Evolutionary conservation across 148 eudicot genomes (phyloP), one percentile per base, ranked within the genome.

Genomic region (Agrostemma githago): DNA sequence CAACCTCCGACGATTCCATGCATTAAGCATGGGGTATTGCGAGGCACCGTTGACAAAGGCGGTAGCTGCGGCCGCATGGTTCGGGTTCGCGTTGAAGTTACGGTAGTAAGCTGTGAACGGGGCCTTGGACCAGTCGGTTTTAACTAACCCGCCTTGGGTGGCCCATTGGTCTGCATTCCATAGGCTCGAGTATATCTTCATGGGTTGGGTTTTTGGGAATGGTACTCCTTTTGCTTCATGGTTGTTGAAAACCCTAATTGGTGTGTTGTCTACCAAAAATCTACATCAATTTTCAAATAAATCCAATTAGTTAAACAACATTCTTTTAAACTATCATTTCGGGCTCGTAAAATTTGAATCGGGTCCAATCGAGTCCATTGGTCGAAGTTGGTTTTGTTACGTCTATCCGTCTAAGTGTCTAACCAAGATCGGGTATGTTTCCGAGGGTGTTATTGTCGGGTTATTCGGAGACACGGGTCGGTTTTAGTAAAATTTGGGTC

Each of bases 91-190:
- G 8, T 82, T 83, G 78, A 86, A 86, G 75, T 78, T 78, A 8
- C 82, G 69, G 83, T 83, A 86, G 77, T 84, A 83, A 1, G 89
- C 89, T 0, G 81, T 80, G 72, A 86, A 86, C 2, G 89, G 89
- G 3, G 89, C 85, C 74, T 82, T 83, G 0, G 85, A 34, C 91
- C 91, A 88, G 12, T 88, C 88, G 4, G 90, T 85, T 78, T 88
- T 88, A 8, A 88, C 79, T 6, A 81, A 66, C 1, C 91, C 91
- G 0, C 91, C 91, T 82, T 85, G 85, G 2, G 91, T 88, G 16
- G 91, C 91, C 90, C 91, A 88, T 65, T 88, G 88, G 70, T 88
- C 88, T 1, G 91, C 91, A 6, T 85, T 88, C 91, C 91, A 88
- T 2, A 88, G 78, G 74, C 88, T 88, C 7, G 91, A 88, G 85